phyloP scores from a whole-genome alignment of 1,284 basidiomycete genomes.

The Butyriboletus regius region DNA sequence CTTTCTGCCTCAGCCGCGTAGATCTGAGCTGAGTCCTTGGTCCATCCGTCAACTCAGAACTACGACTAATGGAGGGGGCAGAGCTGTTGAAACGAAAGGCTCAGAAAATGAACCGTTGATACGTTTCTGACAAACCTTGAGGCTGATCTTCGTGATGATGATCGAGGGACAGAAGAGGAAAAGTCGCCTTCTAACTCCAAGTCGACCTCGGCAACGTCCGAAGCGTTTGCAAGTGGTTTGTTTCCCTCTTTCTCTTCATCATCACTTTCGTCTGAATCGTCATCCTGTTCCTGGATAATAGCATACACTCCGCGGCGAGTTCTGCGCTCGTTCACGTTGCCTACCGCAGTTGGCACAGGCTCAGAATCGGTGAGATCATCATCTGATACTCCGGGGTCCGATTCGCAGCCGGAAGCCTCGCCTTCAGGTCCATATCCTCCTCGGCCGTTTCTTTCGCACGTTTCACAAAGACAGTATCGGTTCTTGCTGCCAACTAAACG shows the following conservation, averaged over 20 bases:
- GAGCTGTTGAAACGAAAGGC: conserved; percentile 18
- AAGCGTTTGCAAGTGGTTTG: conserved; percentile 40
- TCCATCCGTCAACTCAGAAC: conserved; percentile 18
- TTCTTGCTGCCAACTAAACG: conserved; percentile 74
- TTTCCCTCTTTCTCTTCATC: conserved; percentile 44
- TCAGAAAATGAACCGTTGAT: conserved; percentile 12
- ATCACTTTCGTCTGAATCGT: conserved; percentile 50
- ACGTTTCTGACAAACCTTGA: conserved; percentile 25
- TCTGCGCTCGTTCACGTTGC: conserved; percentile 62
- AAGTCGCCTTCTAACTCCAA: conserved; percentile 48
- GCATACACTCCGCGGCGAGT: conserved; percentile 73
- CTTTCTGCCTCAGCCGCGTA: conserved; percentile 49
- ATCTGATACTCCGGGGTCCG: conserved; percentile 41
- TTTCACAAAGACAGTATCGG: conserved; percentile 80
- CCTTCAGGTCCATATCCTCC: conserved; percentile 69
- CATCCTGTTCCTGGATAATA: conserved; percentile 50
- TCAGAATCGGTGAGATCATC: conserved; percentile 38
- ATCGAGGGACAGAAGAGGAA: conserved; percentile 20
- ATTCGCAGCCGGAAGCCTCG: conserved; percentile 41
- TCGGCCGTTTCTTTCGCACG: conserved; percentile 69
- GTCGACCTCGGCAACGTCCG: conserved; percentile 43
- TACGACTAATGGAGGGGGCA: conserved; percentile 21
- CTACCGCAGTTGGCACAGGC: conserved; percentile 33
- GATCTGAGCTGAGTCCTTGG: conserved; percentile 41
- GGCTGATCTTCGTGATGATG: conserved; percentile 24